Evolutionary conservation across 805 yeast species (phyloP).

Genomic region (Yarrowia keelungensis): DNA sequence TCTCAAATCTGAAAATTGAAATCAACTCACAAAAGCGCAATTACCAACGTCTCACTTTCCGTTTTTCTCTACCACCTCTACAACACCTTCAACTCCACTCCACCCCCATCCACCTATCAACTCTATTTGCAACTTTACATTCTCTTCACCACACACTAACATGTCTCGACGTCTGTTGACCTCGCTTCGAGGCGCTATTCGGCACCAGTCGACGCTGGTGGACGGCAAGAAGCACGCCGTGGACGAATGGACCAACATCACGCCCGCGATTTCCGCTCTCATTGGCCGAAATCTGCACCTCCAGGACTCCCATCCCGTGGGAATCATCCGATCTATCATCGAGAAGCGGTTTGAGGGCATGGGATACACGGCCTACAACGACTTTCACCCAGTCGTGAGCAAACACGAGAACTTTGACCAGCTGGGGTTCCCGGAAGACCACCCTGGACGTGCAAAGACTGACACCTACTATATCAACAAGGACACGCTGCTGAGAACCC

Average conservation of each 20-base stretch:
- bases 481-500: slow-evolving; percentile 79
- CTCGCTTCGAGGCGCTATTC: slow-evolving; percentile 18
- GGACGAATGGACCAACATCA: slow-evolving; percentile 86
- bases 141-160: not conserved
- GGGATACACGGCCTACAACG: slow-evolving; percentile 75
- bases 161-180: slow-evolving; percentile 24
- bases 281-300: slow-evolving; percentile 78
- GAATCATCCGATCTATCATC: slow-evolving; percentile 77
- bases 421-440: slow-evolving; percentile 87
- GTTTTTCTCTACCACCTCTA: not conserved
- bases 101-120: no score
- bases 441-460: slow-evolving; percentile 89
- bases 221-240: slow-evolving; percentile 59
- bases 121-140: no score
- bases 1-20: not conserved
- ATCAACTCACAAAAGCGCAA: not conserved
- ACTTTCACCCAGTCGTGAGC: slow-evolving; percentile 83
- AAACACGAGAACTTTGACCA: slow-evolving; percentile 88
- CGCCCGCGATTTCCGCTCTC: slow-evolving; percentile 70
- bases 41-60: not conserved
- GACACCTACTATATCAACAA: slow-evolving; percentile 92
- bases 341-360: slow-evolving; percentile 68
- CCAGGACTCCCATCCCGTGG: slow-evolving; percentile 83
- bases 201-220: slow-evolving; percentile 28
- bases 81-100: no score